A percentile compares a stretch with the other conserved stretches of the same genome.
These are phyloP conservation scores for Salvia sclarea DNA, from an alignment of 305 asterid species.

Conservation along the genomic window DNA sequence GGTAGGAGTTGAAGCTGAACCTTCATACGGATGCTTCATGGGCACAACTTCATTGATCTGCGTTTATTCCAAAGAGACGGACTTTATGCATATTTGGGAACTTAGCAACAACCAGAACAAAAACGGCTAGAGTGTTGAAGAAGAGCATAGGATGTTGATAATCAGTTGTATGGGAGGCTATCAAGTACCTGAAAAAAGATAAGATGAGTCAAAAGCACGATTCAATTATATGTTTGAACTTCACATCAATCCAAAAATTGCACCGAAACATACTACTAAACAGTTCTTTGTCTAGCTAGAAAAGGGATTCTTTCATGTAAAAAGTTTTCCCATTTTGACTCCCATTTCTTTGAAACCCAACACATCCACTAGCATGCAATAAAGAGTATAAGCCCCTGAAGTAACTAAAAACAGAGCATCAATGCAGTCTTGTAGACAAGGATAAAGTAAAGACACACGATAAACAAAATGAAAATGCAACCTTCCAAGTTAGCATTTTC, in stretches of 20 bases:
- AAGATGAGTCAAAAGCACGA: neutral
- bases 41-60: slow-evolving; percentile 42
- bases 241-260: neutral
- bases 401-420: neutral
- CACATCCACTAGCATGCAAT: neutral
- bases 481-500: slow-evolving; percentile 13
- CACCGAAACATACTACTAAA: neutral
- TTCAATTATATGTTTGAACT: neutral
- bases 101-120: slow-evolving; percentile 54
- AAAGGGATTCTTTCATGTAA: slow-evolving; percentile 4
- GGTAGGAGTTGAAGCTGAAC: slow-evolving; percentile 20
- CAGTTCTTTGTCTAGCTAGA: neutral
- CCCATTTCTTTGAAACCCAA: slow-evolving; percentile 4
- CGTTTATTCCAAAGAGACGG: slow-evolving; percentile 58
- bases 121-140: slow-evolving; percentile 55
- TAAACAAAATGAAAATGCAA: neutral
- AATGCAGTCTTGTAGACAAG: neutral
- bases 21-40: slow-evolving; percentile 5
- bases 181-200: slow-evolving; percentile 48
- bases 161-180: slow-evolving; percentile 50
- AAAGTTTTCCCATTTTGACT: neutral
- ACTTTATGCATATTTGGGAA: slow-evolving; percentile 60
- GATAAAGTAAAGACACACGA: neutral
- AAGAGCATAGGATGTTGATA: slow-evolving; percentile 50
- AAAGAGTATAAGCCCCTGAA: neutral